These are phyloP conservation scores for Cutaneotrichosporon spelunceum DNA, from an alignment of 1,284 basidiomycete species.

Conservation along the genomic window DNA sequence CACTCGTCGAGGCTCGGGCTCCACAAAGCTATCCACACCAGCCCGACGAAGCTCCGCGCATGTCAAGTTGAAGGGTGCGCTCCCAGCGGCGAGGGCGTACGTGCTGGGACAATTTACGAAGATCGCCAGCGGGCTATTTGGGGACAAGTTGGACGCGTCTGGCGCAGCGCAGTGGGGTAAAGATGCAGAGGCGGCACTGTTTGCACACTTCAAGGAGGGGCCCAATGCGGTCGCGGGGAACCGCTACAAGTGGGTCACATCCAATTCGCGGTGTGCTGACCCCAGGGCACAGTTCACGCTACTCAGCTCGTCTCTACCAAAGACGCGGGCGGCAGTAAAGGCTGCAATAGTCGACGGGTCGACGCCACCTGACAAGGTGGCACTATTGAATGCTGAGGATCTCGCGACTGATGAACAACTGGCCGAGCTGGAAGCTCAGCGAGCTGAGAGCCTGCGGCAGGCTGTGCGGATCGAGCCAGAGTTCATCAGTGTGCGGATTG, in stretches of 20 bases:
- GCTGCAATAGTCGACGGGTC: constrained; percentile 24
- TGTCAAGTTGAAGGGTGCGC: not conserved
- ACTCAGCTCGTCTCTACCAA: constrained; percentile 34
- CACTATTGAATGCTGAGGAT: constrained; percentile 36
- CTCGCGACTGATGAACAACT: constrained; percentile 41
- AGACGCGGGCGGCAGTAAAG: constrained; percentile 30
- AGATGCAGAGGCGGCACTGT: constrained; percentile 38
- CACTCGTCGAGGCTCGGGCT: not conserved
- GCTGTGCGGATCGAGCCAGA: constrained; percentile 36
- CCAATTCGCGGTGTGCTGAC: constrained; percentile 6
- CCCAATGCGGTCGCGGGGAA: constrained; percentile 41
- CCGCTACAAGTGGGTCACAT: constrained; percentile 43
- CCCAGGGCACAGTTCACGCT: constrained; percentile 44
- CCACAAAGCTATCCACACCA: not conserved
- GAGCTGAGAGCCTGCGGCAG: constrained; percentile 35
- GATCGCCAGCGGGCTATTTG: constrained; percentile 32
- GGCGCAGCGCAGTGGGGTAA: constrained; percentile 26
- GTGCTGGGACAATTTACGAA: constrained; percentile 36
- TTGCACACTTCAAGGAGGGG: constrained; percentile 36
- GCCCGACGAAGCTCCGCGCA: not conserved
- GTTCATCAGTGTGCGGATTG: constrained; percentile 28
- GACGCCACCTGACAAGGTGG: constrained; percentile 33
- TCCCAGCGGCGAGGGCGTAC: constrained; percentile 38
- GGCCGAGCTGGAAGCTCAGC: constrained; percentile 35
- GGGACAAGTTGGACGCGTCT: constrained; percentile 22